phyloP scores from a whole-genome alignment of 768 basidiomycete species.

The Pleurotus tuoliensis region DNA sequence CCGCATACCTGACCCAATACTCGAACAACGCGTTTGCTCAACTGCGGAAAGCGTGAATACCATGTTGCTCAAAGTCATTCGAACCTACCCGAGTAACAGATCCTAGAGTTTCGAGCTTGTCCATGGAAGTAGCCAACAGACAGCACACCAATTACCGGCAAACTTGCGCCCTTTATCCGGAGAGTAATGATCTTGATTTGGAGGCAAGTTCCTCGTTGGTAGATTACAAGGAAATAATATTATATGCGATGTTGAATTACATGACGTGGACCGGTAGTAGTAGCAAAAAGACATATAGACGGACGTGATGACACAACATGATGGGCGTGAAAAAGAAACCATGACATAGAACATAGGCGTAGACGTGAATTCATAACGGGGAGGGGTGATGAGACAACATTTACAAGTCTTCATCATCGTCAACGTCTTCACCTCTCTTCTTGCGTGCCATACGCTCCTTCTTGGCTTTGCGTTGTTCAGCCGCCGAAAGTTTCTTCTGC shows the following conservation, averaged over 20 bases:
- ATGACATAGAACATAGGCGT: neutral
- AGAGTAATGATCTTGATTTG: neutral
- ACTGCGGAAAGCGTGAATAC: conserved; percentile 30
- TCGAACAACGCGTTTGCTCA: conserved; percentile 64
- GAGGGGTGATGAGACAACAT: neutral
- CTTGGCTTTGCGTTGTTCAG: conserved; percentile 89
- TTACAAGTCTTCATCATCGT: conserved; percentile 56
- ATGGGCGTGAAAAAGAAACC: neutral
- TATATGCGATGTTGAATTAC: conserved; percentile 2
- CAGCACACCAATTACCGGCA: conserved; percentile 13
- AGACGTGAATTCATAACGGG: conserved; percentile 3
- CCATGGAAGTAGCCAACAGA: conserved; percentile 7
- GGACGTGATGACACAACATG: conserved; percentile 6
- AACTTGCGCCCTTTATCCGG: conserved; percentile 11
- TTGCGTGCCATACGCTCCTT: conserved; percentile 92
- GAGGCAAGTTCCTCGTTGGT: neutral
- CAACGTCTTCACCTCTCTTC: conserved; percentile 81
- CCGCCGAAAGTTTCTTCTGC: conserved; percentile 78
- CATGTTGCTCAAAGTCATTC: neutral
- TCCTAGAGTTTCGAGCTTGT: conserved; percentile 11
- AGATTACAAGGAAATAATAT: conserved; percentile 2
- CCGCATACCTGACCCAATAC: conserved; percentile 69
- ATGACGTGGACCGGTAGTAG: neutral
- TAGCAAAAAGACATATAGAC: neutral
- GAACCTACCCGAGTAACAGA: conserved; percentile 51